Percentiles rank a stretch among this genome's conserved stretches.
phyloP scores from a whole-genome alignment of 768 basidiomycete genomes.

The Rhodotorula kratochvilovae region DNA sequence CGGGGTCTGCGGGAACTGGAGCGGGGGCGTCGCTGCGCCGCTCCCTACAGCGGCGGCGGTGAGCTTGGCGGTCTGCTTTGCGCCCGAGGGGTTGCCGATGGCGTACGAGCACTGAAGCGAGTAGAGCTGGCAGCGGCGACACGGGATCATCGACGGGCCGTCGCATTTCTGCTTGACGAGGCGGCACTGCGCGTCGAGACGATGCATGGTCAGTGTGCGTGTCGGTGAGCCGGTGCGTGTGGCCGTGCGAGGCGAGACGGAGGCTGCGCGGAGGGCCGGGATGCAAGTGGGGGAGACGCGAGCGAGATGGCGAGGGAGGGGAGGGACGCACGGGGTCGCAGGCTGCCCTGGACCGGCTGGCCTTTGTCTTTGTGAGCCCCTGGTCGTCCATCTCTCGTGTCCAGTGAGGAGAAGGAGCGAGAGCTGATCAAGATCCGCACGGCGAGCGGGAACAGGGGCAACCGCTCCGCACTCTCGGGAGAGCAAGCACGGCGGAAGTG shows the following conservation, averaged over 20 bases:
- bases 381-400: not conserved
- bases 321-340: not conserved
- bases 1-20: not conserved
- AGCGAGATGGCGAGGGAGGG: not conserved
- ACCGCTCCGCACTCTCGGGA: too few relatives aligned
- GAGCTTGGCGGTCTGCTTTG: not conserved
- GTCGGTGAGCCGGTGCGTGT: too few relatives aligned
- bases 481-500: too few relatives aligned
- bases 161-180: conserved; percentile 10
- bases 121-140: conserved; percentile 13
- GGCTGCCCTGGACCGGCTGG: not conserved
- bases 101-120: conserved; percentile 2
- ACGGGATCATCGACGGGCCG: not conserved
- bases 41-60: not conserved
- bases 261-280: too few relatives aligned
- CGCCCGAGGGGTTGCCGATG: not conserved
- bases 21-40: not conserved
- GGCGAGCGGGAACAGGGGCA: not conserved
- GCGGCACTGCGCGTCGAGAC: not conserved
- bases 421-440: not conserved
- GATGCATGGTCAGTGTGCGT: not conserved
- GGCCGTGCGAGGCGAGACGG: too few relatives aligned
- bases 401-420: not conserved
- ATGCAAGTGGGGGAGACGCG: too few relatives aligned
- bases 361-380: not conserved